These are phyloP conservation scores for Xylaria hypoxylon DNA, from an alignment of 2,329 filamentous ascomycete species.

Conservation along the genomic window DNA sequence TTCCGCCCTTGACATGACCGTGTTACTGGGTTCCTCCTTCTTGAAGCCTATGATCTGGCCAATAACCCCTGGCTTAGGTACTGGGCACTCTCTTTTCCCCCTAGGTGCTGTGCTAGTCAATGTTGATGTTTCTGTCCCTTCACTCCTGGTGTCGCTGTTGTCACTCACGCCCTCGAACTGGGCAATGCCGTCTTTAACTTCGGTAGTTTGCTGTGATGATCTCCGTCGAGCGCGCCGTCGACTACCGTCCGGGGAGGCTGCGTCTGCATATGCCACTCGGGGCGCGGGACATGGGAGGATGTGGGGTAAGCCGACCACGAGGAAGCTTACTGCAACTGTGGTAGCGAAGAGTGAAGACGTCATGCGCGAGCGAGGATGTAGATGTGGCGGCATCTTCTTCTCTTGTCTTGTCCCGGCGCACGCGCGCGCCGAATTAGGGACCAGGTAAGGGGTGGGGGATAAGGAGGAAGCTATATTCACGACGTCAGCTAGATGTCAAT, in stretches of 20 bases:
- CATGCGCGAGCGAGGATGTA: constrained; percentile 92
- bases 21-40: constrained; percentile 42
- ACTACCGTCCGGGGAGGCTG: constrained; percentile 52
- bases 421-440: constrained; percentile 18
- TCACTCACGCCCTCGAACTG: constrained; percentile 54
- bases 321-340: constrained; percentile 89
- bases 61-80: constrained; percentile 89
- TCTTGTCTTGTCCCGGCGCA: constrained; percentile 17
- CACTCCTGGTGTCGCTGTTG: constrained; percentile 30
- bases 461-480: constrained; percentile 1
- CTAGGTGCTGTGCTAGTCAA: constrained; percentile 47
- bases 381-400: constrained; percentile 78
- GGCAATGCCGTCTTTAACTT: constrained; percentile 60
- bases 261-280: constrained; percentile 79
- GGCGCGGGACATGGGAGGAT: constrained; percentile 91
- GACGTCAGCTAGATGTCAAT: constrained; percentile 11
- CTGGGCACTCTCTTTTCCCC: constrained; percentile 81
- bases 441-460: not conserved
- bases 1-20: not conserved
- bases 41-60: constrained; percentile 81
- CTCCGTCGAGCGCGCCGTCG: constrained; percentile 47
- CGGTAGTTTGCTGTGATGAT: constrained; percentile 48
- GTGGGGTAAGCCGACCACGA: constrained; percentile 92
- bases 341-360: constrained; percentile 95
- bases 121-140: not conserved